Evolutionary conservation across 495 filamentous ascomycete genomes (phyloP).

Genomic region (Penicillium coffeae): DNA sequence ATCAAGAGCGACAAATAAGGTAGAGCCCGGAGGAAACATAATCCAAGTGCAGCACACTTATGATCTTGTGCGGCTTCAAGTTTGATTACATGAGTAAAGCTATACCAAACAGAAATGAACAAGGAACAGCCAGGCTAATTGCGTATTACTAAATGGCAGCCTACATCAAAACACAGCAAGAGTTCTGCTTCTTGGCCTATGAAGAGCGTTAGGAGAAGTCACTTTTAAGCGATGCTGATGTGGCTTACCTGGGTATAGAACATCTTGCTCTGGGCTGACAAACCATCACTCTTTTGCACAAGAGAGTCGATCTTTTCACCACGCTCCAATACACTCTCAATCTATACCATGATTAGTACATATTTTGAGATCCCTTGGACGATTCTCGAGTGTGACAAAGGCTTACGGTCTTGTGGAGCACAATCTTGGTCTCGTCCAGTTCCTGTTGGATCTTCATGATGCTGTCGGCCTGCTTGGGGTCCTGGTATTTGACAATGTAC

Average conservation of each 20-base stretch:
- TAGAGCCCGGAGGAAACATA: no score
- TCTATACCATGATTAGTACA: slow-evolving; percentile 23
- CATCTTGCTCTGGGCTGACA: slow-evolving; percentile 90
- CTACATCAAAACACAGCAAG: slow-evolving; percentile 82
- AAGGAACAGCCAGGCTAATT: not conserved
- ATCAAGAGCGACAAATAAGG: no score
- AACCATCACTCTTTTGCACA: slow-evolving; percentile 80
- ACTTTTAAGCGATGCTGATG: not conserved
- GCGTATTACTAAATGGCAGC: not conserved
- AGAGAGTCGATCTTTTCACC: slow-evolving; percentile 86
- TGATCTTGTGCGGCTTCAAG: slow-evolving; percentile 5
- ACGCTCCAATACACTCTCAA: slow-evolving; percentile 81
- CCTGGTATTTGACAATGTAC: slow-evolving; percentile 82
- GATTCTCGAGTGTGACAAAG: slow-evolving; percentile 1
- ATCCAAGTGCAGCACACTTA: no score
- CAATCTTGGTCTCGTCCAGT: slow-evolving; percentile 96
- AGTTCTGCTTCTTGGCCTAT: slow-evolving; percentile 94
- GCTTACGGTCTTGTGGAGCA: slow-evolving; percentile 80
- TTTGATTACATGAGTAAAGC: slow-evolving; percentile 14
- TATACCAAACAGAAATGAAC: slow-evolving; percentile 4
- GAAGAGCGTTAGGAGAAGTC: slow-evolving; percentile 10
- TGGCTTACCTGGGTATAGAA: slow-evolving; percentile 76
- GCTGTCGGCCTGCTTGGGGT: slow-evolving; percentile 81
- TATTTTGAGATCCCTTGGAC: not conserved
- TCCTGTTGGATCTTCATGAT: slow-evolving; percentile 96